Evolutionary conservation across 2,329 filamentous ascomycete genomes (phyloP).

Genomic region (Alternaria tenuissima): DNA sequence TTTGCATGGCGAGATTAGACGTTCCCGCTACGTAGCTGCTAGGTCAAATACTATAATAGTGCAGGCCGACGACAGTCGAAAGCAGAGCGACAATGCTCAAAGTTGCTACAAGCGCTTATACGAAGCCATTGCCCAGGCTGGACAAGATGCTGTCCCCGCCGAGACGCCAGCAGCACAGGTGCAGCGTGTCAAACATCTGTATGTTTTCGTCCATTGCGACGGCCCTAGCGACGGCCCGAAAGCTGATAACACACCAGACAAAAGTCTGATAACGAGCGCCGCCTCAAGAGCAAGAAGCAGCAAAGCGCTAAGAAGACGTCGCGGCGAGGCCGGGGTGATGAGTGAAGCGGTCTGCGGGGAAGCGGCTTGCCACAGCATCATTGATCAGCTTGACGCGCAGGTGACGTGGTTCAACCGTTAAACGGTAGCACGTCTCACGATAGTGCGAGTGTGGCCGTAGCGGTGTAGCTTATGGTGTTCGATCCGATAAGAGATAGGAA

Average conservation of each 20-base stretch:
- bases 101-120: constrained; percentile 67
- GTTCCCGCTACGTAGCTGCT: constrained; percentile 64
- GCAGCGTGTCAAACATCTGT: constrained; percentile 64
- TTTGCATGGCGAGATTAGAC: constrained; percentile 61
- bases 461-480: constrained; percentile 29
- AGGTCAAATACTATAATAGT: constrained; percentile 65
- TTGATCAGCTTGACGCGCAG: constrained; percentile 16
- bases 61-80: constrained; percentile 69
- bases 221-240: constrained; percentile 22
- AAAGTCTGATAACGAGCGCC: constrained; percentile 65
- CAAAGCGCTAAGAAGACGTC: constrained; percentile 69
- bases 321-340: constrained; percentile 53
- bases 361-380: constrained; percentile 14
- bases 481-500: constrained; percentile 25
- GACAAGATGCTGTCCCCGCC: constrained; percentile 62
- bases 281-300: constrained; percentile 66
- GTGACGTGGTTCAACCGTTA: constrained; percentile 30
- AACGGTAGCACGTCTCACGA: constrained; percentile 22
- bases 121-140: constrained; percentile 62
- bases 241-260: constrained; percentile 54
- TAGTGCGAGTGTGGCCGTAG: constrained; percentile 25
- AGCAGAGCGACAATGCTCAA: constrained; percentile 67
- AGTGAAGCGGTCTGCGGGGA: constrained; percentile 35
- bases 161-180: constrained; percentile 66
- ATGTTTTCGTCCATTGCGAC: constrained; percentile 53